phyloP scores from a whole-genome alignment of 805 yeast species.

The Candida ipomoeae region DNA sequence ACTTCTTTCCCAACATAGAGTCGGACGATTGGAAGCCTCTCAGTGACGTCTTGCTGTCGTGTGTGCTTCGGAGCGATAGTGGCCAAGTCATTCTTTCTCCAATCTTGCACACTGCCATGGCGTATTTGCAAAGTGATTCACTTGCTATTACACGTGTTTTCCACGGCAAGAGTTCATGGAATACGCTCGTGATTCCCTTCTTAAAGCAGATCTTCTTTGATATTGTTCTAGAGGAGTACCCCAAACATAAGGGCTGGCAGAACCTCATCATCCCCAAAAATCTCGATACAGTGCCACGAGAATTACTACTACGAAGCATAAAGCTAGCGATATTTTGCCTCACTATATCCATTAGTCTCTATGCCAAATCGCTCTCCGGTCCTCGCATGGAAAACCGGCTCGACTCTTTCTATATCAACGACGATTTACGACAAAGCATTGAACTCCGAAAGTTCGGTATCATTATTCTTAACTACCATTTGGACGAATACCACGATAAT shows the following conservation, averaged over 20 bases:
- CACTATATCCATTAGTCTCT: conserved; percentile 12
- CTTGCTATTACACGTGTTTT: conserved; percentile 28
- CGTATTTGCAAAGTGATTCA: conserved; percentile 16
- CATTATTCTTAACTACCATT: conserved; percentile 34
- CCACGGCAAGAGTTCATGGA: conserved; percentile 25
- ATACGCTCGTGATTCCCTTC: conserved; percentile 26
- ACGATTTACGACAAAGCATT: conserved; percentile 26
- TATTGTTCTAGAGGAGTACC: conserved; percentile 23
- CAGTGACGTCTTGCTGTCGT: conserved; percentile 5
- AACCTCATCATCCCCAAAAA: conserved; percentile 9
- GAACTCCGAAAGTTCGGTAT: conserved; percentile 34
- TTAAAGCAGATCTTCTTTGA: conserved; percentile 30
- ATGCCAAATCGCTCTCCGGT: conserved; percentile 9
- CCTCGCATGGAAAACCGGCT: conserved; percentile 13
- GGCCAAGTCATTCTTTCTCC: conserved; percentile 16
- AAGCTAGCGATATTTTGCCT: conserved; percentile 15
- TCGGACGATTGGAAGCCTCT: conserved; percentile 38
- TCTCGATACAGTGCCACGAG: conserved; percentile 7
- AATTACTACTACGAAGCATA: conserved; percentile 11
- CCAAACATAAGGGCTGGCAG: conserved; percentile 12
- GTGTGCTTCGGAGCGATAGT: conserved; percentile 1
- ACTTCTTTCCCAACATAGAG: conserved; percentile 40
- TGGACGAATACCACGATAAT: conserved; percentile 38
- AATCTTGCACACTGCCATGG: conserved; percentile 19
- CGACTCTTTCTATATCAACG: conserved; percentile 18